Evolutionary conservation across 2,329 filamentous ascomycete species (phyloP).

Genomic region (Chalaropsis thielavioides): DNA sequence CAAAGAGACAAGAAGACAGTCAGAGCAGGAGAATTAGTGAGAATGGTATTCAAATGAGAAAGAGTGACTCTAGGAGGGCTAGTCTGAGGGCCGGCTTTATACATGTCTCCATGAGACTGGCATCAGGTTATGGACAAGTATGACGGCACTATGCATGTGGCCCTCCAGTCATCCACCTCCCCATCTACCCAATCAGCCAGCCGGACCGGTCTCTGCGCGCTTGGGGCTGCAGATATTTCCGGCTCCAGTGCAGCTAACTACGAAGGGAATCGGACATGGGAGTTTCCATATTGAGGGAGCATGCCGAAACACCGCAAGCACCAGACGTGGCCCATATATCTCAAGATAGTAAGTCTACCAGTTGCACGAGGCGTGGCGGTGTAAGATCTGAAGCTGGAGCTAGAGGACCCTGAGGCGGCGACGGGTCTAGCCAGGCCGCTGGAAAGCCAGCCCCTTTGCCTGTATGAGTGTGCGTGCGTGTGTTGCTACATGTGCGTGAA

Average conservation of each 20-base stretch:
- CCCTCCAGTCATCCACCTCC: background rate
- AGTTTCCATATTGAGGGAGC: background rate
- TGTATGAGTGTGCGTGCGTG: background rate
- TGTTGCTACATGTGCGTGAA: background rate
- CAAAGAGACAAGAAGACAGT: background rate
- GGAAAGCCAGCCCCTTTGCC: background rate
- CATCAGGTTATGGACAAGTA: background rate
- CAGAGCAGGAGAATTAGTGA: background rate
- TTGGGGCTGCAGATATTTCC: background rate
- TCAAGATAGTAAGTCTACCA: slow-evolving; percentile 10
- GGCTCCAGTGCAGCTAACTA: background rate
- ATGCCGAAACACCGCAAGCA: slow-evolving; percentile 5
- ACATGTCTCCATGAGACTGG: background rate
- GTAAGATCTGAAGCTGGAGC: background rate
- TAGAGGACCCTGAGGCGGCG: background rate
- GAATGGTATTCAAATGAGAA: background rate
- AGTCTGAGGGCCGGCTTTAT: background rate
- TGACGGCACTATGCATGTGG: slow-evolving; percentile 2
- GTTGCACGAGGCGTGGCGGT: background rate
- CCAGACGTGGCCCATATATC: slow-evolving; percentile 13
- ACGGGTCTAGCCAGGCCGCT: background rate
- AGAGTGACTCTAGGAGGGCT: background rate
- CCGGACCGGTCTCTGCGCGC: background rate
- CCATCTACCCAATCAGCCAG: background rate
- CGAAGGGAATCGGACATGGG: background rate